Conservation (phyloP, 768 basidiomycete genomes). For the Termitomyces sp. region DNA sequence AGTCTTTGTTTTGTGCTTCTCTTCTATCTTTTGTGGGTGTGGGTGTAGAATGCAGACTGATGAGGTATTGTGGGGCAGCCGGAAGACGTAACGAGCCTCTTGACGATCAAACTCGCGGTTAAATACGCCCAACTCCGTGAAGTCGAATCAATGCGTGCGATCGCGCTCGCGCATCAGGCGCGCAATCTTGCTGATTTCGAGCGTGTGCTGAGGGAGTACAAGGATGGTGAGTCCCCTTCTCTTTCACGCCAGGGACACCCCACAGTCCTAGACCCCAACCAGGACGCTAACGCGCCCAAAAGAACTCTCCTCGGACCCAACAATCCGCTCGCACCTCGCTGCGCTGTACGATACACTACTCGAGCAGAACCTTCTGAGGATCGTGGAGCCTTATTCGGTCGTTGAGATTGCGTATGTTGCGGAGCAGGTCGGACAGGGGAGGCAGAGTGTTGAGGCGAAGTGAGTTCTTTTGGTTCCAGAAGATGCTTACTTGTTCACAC, state of each 20-base stretch:
- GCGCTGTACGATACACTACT: conserved; percentile 94
- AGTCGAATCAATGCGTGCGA: conserved; percentile 93
- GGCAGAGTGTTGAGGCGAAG: conserved; percentile 91
- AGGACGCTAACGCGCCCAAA: neutral
- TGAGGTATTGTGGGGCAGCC: conserved; percentile 46
- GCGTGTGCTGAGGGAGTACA: conserved; percentile 81
- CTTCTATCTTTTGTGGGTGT: neutral
- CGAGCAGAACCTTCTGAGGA: conserved; percentile 91
- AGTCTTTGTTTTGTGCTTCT: conserved; percentile 22
- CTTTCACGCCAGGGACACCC: neutral
- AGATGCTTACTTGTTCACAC: neutral
- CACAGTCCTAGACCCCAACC: too few species aligned
- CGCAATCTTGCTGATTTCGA: conserved; percentile 90
- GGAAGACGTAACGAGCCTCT: conserved; percentile 86
- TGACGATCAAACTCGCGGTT: conserved; percentile 82
- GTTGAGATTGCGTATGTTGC: conserved; percentile 93
- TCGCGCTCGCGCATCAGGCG: conserved; percentile 91
- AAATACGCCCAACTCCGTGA: conserved; percentile 87
- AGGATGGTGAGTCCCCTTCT: conserved; percentile 49
- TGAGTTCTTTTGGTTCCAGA: conserved; percentile 34
- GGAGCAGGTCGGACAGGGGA: conserved; percentile 79
- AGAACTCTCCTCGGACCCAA: conserved; percentile 95
- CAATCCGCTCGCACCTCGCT: conserved; percentile 92
- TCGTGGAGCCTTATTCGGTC: conserved; percentile 93
- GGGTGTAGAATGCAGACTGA: neutral